Percentiles rank a stretch among this genome's conserved stretches.
These are phyloP conservation scores for Silene latifolia DNA, from an alignment of 148 eudicot genomes.

Conservation along the genomic window DNA sequence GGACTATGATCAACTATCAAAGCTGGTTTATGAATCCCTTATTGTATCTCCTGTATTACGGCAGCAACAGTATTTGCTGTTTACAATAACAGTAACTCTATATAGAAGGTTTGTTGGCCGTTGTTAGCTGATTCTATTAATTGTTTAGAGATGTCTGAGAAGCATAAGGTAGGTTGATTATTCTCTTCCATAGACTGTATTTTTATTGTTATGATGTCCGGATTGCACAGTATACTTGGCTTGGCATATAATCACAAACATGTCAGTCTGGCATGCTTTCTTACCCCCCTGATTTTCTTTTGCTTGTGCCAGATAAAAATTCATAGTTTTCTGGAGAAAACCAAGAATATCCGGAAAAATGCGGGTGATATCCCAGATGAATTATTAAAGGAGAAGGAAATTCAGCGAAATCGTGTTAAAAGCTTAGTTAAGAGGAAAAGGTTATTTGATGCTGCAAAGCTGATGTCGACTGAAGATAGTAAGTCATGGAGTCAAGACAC, in stretches of 20 bases:
- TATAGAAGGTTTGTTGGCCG: background rate
- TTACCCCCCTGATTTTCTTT: background rate
- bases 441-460: conserved; percentile 54
- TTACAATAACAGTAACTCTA: background rate
- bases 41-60: too few species aligned
- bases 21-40: too few species aligned
- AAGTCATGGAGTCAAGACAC: conserved; percentile 75
- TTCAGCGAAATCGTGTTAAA: conserved; percentile 64
- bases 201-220: background rate
- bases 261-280: conserved; percentile 11
- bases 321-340: conserved; percentile 75
- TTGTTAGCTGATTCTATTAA: background rate
- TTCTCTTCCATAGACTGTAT: background rate
- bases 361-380: conserved; percentile 40
- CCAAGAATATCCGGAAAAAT: conserved; percentile 45
- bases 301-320: conserved; percentile 52
- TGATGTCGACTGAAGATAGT: conserved; percentile 57
- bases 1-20: too few species aligned
- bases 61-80: too few species aligned
- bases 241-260: background rate
- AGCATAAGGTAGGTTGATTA: background rate
- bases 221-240: background rate
- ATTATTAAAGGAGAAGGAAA: conserved; percentile 47
- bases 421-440: conserved; percentile 61
- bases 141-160: background rate